Conservation (phyloP, 1,284 basidiomycete species). For the Ceratobasidium sp. region DNA sequence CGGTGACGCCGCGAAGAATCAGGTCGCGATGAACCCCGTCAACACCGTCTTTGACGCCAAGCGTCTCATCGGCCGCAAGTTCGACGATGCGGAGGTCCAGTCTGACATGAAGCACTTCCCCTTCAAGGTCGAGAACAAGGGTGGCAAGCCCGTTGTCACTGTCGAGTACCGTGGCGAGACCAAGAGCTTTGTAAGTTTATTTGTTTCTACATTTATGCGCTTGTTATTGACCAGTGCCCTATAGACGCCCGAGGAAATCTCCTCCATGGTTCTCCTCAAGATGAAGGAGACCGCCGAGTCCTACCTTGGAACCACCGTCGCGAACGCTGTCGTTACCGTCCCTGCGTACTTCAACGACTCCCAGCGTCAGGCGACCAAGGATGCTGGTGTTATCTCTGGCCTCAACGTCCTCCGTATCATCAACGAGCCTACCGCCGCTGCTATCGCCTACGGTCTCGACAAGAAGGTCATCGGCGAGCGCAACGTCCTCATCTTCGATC, state of each 20-base stretch:
- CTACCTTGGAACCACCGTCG: slow-evolving; percentile 62
- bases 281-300: slow-evolving; percentile 65
- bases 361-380: slow-evolving; percentile 67
- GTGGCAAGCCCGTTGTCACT: slow-evolving; percentile 58
- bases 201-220: neutral
- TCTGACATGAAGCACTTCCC: slow-evolving; percentile 59
- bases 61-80: slow-evolving; percentile 63
- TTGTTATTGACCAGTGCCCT: neutral
- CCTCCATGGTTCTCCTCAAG: slow-evolving; percentile 63
- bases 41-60: slow-evolving; percentile 62
- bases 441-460: slow-evolving; percentile 65
- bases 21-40: slow-evolving; percentile 55
- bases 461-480: slow-evolving; percentile 61
- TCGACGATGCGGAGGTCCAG: slow-evolving; percentile 60
- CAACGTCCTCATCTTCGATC: slow-evolving; percentile 74
- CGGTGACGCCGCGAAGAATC: slow-evolving; percentile 63
- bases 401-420: slow-evolving; percentile 70
- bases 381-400: slow-evolving; percentile 63
- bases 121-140: slow-evolving; percentile 53
- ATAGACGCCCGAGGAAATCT: slow-evolving; percentile 60
- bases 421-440: slow-evolving; percentile 73
- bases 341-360: slow-evolving; percentile 76
- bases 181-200: slow-evolving; percentile 54
- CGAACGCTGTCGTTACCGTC: slow-evolving; percentile 61
- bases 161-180: slow-evolving; percentile 62